phyloP scores from a whole-genome alignment of 2,329 filamentous ascomycete species.

The Monosporascus sp. region DNA sequence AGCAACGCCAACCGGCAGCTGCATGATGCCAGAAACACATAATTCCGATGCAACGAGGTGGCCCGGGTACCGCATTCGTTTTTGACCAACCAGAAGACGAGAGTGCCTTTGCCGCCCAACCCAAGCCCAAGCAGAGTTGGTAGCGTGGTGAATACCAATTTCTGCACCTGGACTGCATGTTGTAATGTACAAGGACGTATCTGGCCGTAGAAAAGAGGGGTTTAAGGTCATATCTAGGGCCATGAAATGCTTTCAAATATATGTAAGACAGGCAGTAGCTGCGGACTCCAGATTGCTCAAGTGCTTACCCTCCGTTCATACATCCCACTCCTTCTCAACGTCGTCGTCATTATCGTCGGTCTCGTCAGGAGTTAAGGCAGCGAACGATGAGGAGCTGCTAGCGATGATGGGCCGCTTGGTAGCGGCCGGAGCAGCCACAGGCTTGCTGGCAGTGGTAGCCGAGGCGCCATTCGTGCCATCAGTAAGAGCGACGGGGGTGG shows the following conservation, averaged over 20 bases:
- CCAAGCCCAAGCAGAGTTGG: too few species aligned
- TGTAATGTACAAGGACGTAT: background rate
- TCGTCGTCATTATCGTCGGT: conserved; percentile 25
- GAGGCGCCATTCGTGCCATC: conserved; percentile 11
- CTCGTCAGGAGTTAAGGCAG: conserved; percentile 27
- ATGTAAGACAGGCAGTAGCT: conserved; percentile 7
- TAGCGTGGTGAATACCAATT: background rate
- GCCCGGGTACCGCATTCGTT: too few species aligned
- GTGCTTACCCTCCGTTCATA: conserved; percentile 15
- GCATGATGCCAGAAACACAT: too few species aligned
- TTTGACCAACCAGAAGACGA: too few species aligned
- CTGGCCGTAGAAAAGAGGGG: background rate
- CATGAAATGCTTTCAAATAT: conserved; percentile 4
- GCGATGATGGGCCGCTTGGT: conserved; percentile 23
- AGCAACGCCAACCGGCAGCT: too few species aligned
- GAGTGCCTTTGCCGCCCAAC: too few species aligned
- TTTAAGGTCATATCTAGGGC: background rate
- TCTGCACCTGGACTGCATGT: too few species aligned
- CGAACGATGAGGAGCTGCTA: conserved; percentile 28
- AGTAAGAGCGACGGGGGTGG: conserved; percentile 13
- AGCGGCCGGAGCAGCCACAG: conserved; percentile 16
- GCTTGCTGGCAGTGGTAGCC: conserved; percentile 12
- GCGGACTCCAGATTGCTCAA: background rate
- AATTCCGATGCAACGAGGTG: too few species aligned
- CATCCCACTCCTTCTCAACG: conserved; percentile 29